These are phyloP conservation scores for Ichthyophonus hoferi DNA, from an alignment of 208 protist genomes.

Conservation along the genomic window DNA sequence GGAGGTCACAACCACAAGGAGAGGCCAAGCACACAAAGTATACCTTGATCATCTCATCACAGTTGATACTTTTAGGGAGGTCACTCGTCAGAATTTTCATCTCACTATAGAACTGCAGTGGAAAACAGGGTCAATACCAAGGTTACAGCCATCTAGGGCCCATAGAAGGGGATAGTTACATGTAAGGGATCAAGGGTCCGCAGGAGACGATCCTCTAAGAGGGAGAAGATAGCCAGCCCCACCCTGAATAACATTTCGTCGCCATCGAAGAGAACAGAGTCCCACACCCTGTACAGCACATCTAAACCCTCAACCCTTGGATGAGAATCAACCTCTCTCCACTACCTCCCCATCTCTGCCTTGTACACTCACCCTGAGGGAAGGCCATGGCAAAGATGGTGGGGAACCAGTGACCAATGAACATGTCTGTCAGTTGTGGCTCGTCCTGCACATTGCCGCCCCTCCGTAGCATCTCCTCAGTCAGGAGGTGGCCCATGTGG, in stretches of 20 bases:
- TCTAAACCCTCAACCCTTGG: not conserved
- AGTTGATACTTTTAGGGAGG: not conserved
- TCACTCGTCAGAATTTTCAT: not conserved
- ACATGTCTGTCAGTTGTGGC: constrained; percentile 4
- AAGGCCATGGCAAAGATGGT: not conserved
- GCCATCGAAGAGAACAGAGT: constrained; percentile 16
- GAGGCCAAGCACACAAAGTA: not conserved
- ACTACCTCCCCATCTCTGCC: not conserved
- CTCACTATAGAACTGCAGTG: constrained; percentile 13
- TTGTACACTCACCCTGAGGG: constrained; percentile 5
- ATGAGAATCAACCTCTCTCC: not conserved
- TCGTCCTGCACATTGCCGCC: not conserved
- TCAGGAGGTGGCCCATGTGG: not conserved
- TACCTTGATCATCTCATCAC: constrained; percentile 29
- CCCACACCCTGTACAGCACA: constrained; percentile 19
- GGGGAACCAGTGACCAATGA: constrained; percentile 22
- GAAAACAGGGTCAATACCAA: too few species aligned
- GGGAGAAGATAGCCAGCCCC: constrained; percentile 3
- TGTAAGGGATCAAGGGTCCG: not conserved
- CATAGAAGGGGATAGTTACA: not conserved
- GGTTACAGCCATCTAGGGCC: too few species aligned
- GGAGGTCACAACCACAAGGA: not conserved
- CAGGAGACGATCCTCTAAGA: not conserved
- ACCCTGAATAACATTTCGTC: constrained; percentile 27
- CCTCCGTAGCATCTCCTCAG: not conserved